Base-by-base conservation (phyloP, 1,284 basidiomycete genomes). In the Pseudozyma tsukubaensis region DNA sequence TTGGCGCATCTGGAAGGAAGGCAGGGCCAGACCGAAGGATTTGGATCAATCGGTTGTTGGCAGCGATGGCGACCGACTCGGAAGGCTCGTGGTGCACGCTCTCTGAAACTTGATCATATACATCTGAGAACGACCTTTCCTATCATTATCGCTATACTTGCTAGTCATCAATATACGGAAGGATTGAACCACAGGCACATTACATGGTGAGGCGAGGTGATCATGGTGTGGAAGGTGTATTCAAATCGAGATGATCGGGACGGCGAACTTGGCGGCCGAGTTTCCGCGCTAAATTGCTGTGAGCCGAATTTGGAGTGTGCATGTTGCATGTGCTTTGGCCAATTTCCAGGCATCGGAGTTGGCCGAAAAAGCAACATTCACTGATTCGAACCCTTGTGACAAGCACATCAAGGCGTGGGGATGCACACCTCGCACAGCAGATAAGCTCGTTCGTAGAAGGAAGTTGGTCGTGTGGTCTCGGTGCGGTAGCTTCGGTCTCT, bases 1-100 rank as follows among this genome's bases (percentile, higher is more conserved):
- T 16, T 75, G 72, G 72, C 58, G 72, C 36, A 29, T 70, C 6
- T 75, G 72, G 72, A 66, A 61, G 57, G 67, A 75, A 34, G 72
- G 72, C 18, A 54, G 49, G 32, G 42, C 67, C 4, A 44, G 40
- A 10, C 71, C 71, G 1, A 36, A 29, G 19, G 58, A 54, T 18
- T 21, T 58, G 45, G 53, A 53, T 19, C 49, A 47, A n/a, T 14
- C 42, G 18, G 39, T 19, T 24, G 11, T 56, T 5, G 58, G 59
- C 24, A 52, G 42, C 45, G 71, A 68, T 43, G 57, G 51, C 7
- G 55, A 58, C 24, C 47, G 67, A 11, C 18, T 59, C 11, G 67
- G 60, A 44, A 55, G 67, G 34, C 57, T 70, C 16, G 52, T 70
- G 4, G 52, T 70, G 0, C 67, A 70, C 36, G 60, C 61, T 9